Evolutionary conservation across 805 yeast species (phyloP), one percentile per base, ranked within the genome.

Genomic region (Yarrowia sp.): DNA sequence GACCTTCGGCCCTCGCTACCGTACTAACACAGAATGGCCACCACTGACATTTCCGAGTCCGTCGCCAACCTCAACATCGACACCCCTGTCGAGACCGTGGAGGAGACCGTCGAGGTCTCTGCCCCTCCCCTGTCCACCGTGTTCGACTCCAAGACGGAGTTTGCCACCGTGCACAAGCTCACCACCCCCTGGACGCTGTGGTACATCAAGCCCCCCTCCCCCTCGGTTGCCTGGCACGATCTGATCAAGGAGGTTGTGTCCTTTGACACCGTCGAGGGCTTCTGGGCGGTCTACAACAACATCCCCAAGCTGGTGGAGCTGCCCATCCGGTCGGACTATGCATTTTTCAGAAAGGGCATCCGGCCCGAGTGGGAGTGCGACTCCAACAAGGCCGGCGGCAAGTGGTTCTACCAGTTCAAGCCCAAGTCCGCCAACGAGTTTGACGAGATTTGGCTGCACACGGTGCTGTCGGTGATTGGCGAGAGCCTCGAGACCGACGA

Each of bases 351-450:
- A 78, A 88, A 87, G 73, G 96, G 91, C 63, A 85, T 94, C 71
- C 87, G 90, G 76, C 99, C 99, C 62, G 98, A 94, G 81, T 94
- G 99, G 99, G 99, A 94, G 81, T 98, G 94, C 76, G 80, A 78
- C 61, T 83, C 84, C 67, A 94, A 94, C 77, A 76, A 88, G 64
- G 81, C 85, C 68, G 99, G 99, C 73, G 99, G 99, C 72, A 90
- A 89, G 78, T 94, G 97, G 97, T 81, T 88, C 42, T 88, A 83
- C 77, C 85, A 82, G 76, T 85, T 87, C 76, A 86, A 80, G 74
- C 55, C 65, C 47, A 63, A 61, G 61, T 59, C 47, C 14, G 44
- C 46, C 42, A 38, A 61, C 59, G 61, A 44, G 62, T 85, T 90
- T 73, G 93, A 92, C 74, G 96, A 91, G 68, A 80, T 90, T 72